Evolutionary conservation across 768 basidiomycete species (phyloP).

Genomic region (Lentinus brumalis): DNA sequence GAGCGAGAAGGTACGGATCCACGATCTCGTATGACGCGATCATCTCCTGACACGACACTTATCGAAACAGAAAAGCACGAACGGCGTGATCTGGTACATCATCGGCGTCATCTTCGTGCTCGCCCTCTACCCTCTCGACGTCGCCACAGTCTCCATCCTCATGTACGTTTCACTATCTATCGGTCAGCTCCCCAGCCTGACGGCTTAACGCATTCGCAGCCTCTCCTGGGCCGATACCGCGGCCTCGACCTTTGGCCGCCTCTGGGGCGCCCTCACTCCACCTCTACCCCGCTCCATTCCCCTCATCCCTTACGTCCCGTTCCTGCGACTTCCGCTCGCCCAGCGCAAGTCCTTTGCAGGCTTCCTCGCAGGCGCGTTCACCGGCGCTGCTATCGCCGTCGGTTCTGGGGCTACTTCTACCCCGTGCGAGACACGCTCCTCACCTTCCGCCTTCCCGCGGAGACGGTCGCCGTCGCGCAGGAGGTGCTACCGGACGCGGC

Average conservation of each 20-base stretch:
- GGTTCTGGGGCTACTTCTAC: conserved; percentile 73
- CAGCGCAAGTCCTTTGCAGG: conserved; percentile 85
- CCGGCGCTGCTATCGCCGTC: conserved; percentile 65
- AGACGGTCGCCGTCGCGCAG: conserved; percentile 22
- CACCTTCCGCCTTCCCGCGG: conserved; percentile 37
- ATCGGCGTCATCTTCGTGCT: conserved; percentile 82
- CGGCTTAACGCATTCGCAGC: conserved; percentile 40
- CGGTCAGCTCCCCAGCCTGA: conserved; percentile 1
- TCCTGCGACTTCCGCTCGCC: conserved; percentile 66
- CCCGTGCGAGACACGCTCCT: conserved; percentile 45
- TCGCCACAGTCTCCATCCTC: conserved; percentile 87
- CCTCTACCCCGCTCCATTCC: conserved; percentile 53
- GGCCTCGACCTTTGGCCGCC: conserved; percentile 89
- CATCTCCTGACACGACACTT: not conserved
- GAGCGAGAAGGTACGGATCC: conserved; percentile 64
- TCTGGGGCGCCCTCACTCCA: conserved; percentile 72
- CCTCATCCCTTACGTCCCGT: conserved; percentile 21
- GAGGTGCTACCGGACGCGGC: conserved; percentile 15
- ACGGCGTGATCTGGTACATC: conserved; percentile 92
- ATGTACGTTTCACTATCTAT: conserved; percentile 57
- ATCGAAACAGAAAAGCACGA: conserved; percentile 59
- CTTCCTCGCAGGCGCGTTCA: conserved; percentile 75
- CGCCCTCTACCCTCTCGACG: conserved; percentile 75
- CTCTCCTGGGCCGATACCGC: conserved; percentile 96
- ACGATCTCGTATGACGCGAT: not conserved